Evolutionary conservation across 148 eudicot species (phyloP), one percentile per base, ranked within the genome.

Genomic region (Hydrangea macrophylla): DNA sequence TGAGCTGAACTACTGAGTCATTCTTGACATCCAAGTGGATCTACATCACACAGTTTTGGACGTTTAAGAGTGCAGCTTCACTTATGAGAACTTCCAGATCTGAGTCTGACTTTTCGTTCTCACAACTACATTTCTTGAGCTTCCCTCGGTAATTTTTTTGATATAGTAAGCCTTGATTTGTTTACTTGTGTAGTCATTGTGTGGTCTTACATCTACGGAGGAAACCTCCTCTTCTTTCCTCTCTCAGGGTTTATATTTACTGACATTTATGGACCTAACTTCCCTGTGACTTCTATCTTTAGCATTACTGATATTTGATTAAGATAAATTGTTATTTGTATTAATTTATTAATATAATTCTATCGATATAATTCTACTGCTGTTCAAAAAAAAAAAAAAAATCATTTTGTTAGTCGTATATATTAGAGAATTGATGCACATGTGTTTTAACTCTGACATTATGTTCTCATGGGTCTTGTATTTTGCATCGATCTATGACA

Each of bases 401-500:
- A 36, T 24, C 2, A 8, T 9, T 13, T 30, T 33, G 25, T 58
- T 12, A n/a, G 27, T 67, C 45, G 22, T 12, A 35, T 23, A 6
- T 53, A 39, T 36, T 65, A 33, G n/a, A n/a, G n/a, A n/a, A n/a
- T n/a, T n/a, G n/a, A n/a, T n/a, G n/a, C n/a, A n/a, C n/a, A n/a
- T n/a, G n/a, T n/a, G n/a, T n/a, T n/a, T n/a, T n/a, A 36, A 48
- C 26, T 60, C 62, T 37, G 55, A 62, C 54, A 17, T 58, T 28
- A 3, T 67, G 17, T 24, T 57, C 64, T 57, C 55, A 17, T 60
- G 68, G 57, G 23, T 69, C 26, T 57, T 31, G 25, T 66, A 44
- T 58, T 61, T 12, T 76, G 70, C 67, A 76, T 85, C n/a, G n/a
- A n/a, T n/a, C 36, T 84, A 94, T 97, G 99, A 97, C 9, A 83